Base-by-base conservation (phyloP, 2,329 filamentous ascomycete genomes). In the Fusarium oxysporum region DNA sequence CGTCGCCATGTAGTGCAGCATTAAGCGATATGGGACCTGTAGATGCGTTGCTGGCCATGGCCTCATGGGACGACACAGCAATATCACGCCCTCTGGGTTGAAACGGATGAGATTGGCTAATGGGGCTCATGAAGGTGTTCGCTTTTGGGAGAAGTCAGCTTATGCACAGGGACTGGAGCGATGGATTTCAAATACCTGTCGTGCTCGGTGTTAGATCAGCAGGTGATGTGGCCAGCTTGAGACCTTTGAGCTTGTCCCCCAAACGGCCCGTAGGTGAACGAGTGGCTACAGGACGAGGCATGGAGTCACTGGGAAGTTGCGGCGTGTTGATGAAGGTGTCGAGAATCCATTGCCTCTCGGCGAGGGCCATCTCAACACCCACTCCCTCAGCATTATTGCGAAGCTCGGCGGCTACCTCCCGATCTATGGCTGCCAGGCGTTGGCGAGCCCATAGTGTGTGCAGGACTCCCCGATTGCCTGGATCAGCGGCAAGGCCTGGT, bases 381-480 rank as follows among this genome's bases (percentile, higher is more conserved):
- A 97, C 89, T 25, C 95, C 93, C 83, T 97, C 95, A 17, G 88
- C 87, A 78, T 97, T 97, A 71, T 86, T 85, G 75, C 87, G 88
- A 78, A 92, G 88, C 83, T 97, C 95, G 12, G 85, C 84, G 14
- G 88, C 89, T 75, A 97, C 96, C 84, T 97, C 95, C 65, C 86
- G 86, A 57, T 94, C 90, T 53, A 97, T 84, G 70, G 93, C 91
- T 37, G 90, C 89, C 28, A 97, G 84, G 45, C 95, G 87, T 81
- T 93, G 92, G 85, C 95, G 95, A 23, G 93, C 95, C 94, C 95
- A 98, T 65, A 96, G 90, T 4, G 94, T 97, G 79, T 97, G 95
- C 67, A 97, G 83, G 4, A 97, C 93, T 4, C 95, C 95, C 71
- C 93, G 92, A 76, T 91, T 91, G 11, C 93, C 93, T 1, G 91